These are phyloP conservation scores for Plantago lanceolata DNA, from an alignment of 305 asterid genomes.

Conservation along the genomic window DNA sequence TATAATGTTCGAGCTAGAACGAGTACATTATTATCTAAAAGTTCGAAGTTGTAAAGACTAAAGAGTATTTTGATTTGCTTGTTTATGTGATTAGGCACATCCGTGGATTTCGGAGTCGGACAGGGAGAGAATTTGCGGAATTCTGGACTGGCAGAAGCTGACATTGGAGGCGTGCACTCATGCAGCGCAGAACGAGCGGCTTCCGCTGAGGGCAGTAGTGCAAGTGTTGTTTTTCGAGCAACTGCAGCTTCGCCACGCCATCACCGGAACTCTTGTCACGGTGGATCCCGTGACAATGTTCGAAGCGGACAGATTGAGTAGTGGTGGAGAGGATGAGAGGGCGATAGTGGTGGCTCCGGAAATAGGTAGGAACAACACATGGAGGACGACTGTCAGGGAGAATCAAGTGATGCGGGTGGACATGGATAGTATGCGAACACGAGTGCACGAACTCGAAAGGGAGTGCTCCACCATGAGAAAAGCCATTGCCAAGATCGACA, in stretches of 20 bases:
- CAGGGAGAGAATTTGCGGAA: constrained; percentile 73
- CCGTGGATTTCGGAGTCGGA: constrained; percentile 77
- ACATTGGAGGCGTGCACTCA: constrained; percentile 94
- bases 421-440: constrained; percentile 83
- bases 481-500: constrained; percentile 65
- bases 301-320: constrained; percentile 31
- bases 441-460: constrained; percentile 83
- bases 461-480: constrained; percentile 83
- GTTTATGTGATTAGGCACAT: constrained; percentile 53
- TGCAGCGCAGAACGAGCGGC: constrained; percentile 95
- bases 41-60: background rate
- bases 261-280: constrained; percentile 64
- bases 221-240: constrained; percentile 94
- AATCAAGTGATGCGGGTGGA: constrained; percentile 75
- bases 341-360: constrained; percentile 38
- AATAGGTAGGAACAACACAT: constrained; percentile 47
- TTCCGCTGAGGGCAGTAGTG: constrained; percentile 88
- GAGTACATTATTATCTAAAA: background rate
- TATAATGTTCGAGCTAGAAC: background rate
- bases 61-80: too few species aligned
- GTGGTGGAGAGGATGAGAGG: constrained; percentile 31
- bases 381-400: constrained; percentile 77
- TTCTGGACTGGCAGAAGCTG: constrained; percentile 82
- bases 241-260: constrained; percentile 95
- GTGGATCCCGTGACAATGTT: constrained; percentile 36